Evolutionary conservation across 768 basidiomycete species (phyloP), one percentile per base, ranked within the genome.

Genomic region (Dioszegia crocea): DNA sequence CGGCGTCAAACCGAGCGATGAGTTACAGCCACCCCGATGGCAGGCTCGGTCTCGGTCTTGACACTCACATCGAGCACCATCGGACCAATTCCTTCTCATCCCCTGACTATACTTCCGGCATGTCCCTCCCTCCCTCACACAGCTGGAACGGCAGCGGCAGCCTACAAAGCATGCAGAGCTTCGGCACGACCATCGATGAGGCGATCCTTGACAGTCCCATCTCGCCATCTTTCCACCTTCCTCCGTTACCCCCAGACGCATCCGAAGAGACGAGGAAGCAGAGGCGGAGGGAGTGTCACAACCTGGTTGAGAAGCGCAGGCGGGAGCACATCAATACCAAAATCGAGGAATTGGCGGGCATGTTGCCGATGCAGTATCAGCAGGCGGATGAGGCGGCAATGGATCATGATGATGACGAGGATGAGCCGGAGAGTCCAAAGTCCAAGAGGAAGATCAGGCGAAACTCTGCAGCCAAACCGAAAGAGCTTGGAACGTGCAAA

Each of bases 271-370:
- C 27, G 49, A 68, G 68, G 61, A 68, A 67, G 46, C 65, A 66
- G 46, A 47, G 64, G 8, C 58, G 67, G 38, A 56, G 67, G n/a
- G 70, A 71, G 49, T 71, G 67, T 31, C 70, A 71, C 49, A 71
- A 71, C 38, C 70, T 68, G 38, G 70, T 71, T 24, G 70, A 71
- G 52, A 71, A 71, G 44, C 49, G 70, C 29, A 57, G 70, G 17
- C 61, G 70, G 17, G 70, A 71, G 44, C 70, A 71, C 45, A 71
- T 71, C 59, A 71, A 71, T 29, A 63, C 63, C 23, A 71, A 68
- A 51, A 71, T 71, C 33, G 70, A 71, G 39, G 70, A 68, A 43
- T 60, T 71, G 33, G 56, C 60, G 33, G 52, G 44, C 10, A 50
- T 71, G 26, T 39, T 71, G 1, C 70, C 70, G 17, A 27, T 65